Base-by-base conservation (phyloP, 2,329 filamentous ascomycete genomes). In the Davidsoniella virescens region DNA sequence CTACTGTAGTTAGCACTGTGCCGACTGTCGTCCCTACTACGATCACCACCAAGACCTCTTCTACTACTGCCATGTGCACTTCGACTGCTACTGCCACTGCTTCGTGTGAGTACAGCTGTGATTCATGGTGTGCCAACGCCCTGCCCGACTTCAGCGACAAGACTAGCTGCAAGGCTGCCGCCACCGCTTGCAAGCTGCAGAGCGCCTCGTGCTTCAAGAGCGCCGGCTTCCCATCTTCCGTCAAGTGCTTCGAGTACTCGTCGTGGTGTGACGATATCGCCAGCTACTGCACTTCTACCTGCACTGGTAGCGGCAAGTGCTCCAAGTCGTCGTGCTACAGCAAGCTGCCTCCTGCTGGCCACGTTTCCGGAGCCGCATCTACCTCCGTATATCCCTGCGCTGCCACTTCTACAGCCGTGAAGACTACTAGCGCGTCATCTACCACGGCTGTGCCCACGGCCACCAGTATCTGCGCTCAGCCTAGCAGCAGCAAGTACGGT, bases 401-500 rank as follows among this genome's bases (percentile, higher is more conserved):
- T 56, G 58, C 23, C 17, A 43, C 50, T 26, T 58, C 59, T 2
- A 56, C 59, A 2, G 58, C 62, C 9, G 59, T 56, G 4, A 58
- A 50, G 10, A 54, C 57, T 7, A 53, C 54, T 7, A 49, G 54
- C 18, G 57, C 56, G 20, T 58, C 61, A 16, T 60, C 62, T 18
- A 60, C 61, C 48, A 61, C 63, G 40, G 65, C 68, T 49, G 63
- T 68, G 48, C 69, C 72, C 2, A 61, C 67, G 33, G 67, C 70
- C 1, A 72, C 70, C 51, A 69, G 70, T 56, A 67, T 76, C 57
- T 76, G 73, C 67, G 63, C 60, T 36, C 71, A 76, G 61, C 69
- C 73, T n/a, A 61, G 64, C 48, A 71, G 65, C 63, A 72, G 75
- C 56, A 71, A 72, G 59, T 75, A 72, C 56, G 78, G 77, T 48